Conservation (phyloP, 345 rosid genomes). For the Mangifera indica region DNA sequence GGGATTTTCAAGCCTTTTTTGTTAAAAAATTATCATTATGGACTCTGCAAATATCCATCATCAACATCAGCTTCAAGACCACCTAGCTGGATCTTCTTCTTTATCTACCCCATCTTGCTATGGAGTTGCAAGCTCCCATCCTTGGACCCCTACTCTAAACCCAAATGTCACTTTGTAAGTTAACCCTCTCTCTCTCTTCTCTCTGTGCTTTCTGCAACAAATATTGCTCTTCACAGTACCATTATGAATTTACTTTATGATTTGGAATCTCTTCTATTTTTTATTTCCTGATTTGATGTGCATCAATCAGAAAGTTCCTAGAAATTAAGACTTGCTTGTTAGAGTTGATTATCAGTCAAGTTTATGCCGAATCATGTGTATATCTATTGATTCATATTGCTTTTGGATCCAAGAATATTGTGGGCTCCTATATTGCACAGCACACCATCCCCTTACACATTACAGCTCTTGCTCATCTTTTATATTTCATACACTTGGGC, state of each 20-base stretch:
- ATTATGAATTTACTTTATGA: conserved; percentile 26
- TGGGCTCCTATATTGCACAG: not conserved
- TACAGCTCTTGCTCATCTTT: conserved; percentile 6
- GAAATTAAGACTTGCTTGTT: conserved; percentile 6
- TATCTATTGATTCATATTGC: not conserved
- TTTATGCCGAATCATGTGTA: not conserved
- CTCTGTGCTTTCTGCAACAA: conserved; percentile 12
- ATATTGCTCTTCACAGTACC: conserved; percentile 13
- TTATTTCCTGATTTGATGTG: conserved; percentile 46
- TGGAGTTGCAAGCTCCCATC: conserved; percentile 53
- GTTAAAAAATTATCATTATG: conserved; percentile 37
- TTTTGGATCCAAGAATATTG: conserved; percentile 17
- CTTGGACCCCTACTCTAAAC: conserved; percentile 54
- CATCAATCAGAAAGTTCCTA: conserved; percentile 28
- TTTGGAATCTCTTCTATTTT: conserved; percentile 39
- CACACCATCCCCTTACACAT: not conserved
- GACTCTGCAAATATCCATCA: conserved; percentile 70
- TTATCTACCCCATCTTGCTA: conserved; percentile 47
- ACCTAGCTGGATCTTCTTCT: conserved; percentile 54
- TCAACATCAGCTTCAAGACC: conserved; percentile 56
- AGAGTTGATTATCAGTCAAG: conserved; percentile 18
- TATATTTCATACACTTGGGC: not conserved
- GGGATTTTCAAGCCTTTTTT: conserved; percentile 67
- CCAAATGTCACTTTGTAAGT: conserved; percentile 55
- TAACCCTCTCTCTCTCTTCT: conserved; percentile 8